These are phyloP conservation scores for Brettanomyces sp. DNA, from an alignment of 805 yeast genomes.

Conservation along the genomic window DNA sequence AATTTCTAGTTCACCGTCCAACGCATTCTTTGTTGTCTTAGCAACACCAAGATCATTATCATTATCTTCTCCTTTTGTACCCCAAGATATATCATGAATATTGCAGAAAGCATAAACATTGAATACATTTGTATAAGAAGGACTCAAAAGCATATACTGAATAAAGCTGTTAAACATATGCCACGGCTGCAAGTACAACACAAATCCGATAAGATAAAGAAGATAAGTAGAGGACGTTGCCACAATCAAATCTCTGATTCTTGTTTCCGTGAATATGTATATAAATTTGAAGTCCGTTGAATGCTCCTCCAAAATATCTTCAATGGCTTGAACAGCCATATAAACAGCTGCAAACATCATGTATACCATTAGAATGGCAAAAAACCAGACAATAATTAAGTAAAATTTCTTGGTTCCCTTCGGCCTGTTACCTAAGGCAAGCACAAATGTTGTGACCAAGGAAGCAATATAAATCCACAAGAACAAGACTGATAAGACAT, in stretches of 20 bases:
- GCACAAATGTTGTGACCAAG: constrained; percentile 74
- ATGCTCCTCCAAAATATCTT: constrained; percentile 29
- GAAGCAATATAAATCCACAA: constrained; percentile 81
- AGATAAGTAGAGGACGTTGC: constrained; percentile 79
- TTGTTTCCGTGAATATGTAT: constrained; percentile 51
- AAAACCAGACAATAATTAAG: constrained; percentile 61
- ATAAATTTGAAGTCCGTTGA: constrained; percentile 30
- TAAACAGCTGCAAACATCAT: constrained; percentile 82
- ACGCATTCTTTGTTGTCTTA: constrained; percentile 34
- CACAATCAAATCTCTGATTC: constrained; percentile 81
- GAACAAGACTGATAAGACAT: constrained; percentile 65
- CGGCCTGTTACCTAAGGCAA: constrained; percentile 92
- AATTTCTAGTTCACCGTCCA: constrained; percentile 56
- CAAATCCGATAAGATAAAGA: constrained; percentile 68
- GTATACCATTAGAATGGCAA: constrained; percentile 83
- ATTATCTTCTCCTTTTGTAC: constrained; percentile 79
- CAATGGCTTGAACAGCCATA: constrained; percentile 57
- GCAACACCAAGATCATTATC: constrained; percentile 78
- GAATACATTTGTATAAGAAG: constrained; percentile 82
- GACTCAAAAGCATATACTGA: constrained; percentile 78
- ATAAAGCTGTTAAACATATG: constrained; percentile 83
- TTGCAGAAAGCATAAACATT: constrained; percentile 95
- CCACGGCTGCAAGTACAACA: constrained; percentile 82
- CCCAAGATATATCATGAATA: constrained; percentile 96
- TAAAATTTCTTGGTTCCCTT: constrained; percentile 80